phyloP scores from a whole-genome alignment of 768 basidiomycete genomes.

The Termitomyces sp. region DNA sequence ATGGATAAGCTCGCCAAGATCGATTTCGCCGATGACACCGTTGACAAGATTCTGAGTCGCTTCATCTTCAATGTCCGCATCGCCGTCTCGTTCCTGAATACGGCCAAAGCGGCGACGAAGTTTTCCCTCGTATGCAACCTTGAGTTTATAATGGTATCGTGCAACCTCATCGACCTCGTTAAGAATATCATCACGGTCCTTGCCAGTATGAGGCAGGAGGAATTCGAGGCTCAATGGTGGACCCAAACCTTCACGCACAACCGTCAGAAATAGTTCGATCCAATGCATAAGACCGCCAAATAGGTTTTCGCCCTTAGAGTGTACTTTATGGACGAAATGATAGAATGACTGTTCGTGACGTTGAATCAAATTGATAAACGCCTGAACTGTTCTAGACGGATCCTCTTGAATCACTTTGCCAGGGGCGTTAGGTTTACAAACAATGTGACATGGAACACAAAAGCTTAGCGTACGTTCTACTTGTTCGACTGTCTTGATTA shows the following conservation, averaged over 20 bases:
- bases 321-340: constrained; percentile 96
- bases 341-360: constrained; percentile 97
- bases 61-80: constrained; percentile 74
- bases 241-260: constrained; percentile 86
- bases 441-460: neutral
- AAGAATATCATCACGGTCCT: constrained; percentile 72
- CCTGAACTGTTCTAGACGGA: constrained; percentile 81
- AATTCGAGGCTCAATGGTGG: constrained; percentile 77
- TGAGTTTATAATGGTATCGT: constrained; percentile 90
- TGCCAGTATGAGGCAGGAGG: constrained; percentile 76
- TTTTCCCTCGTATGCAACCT: constrained; percentile 89
- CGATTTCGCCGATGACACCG: constrained; percentile 74
- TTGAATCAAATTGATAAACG: constrained; percentile 88
- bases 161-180: constrained; percentile 86
- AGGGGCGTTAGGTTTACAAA: neutral
- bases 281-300: constrained; percentile 94
- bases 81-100: constrained; percentile 34
- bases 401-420: constrained; percentile 72
- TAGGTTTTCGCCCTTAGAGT: constrained; percentile 90
- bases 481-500: constrained; percentile 90
- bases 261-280: constrained; percentile 92
- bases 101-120: constrained; percentile 80
- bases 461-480: constrained; percentile 74
- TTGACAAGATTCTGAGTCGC: constrained; percentile 77
- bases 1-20: constrained; percentile 71